Conservation (phyloP, 352 stramenopile genomes). For the Phytophthora podocarpi region DNA sequence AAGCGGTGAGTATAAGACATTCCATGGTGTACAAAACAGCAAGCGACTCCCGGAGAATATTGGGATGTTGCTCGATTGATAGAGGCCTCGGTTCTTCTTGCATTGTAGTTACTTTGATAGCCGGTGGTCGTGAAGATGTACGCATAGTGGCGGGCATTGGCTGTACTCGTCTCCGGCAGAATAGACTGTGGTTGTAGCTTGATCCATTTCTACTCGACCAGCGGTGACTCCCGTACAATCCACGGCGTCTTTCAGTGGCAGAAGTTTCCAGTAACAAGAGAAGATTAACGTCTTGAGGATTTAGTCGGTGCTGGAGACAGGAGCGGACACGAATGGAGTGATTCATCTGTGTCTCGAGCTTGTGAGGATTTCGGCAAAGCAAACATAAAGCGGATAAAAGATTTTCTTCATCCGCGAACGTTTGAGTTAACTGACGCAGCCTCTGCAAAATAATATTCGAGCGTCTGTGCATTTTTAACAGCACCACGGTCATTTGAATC, state of each 20-base stretch:
- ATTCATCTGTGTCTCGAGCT: background rate
- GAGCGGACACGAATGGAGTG: conserved; percentile 2
- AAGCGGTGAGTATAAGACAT: conserved; percentile 41
- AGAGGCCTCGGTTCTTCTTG: too few species aligned
- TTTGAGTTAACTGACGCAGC: background rate
- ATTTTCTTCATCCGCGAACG: background rate
- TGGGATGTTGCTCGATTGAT: too few species aligned
- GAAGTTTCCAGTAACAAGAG: conserved; percentile 11
- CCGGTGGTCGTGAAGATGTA: too few species aligned
- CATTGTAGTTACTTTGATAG: too few species aligned
- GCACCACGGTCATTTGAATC: conserved; percentile 1
- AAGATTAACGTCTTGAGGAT: background rate
- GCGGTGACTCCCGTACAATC: too few species aligned
- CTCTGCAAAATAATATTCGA: background rate
- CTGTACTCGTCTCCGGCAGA: too few species aligned
- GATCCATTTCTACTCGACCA: too few species aligned
- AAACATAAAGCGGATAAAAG: conserved; percentile 4
- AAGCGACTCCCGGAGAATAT: conserved; percentile 18
- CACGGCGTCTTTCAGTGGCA: too few species aligned
- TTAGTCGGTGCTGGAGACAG: conserved; percentile 3
- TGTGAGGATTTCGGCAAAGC: conserved; percentile 5
- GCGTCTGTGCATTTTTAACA: background rate
- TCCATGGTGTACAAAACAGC: conserved; percentile 35
- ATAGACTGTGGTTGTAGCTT: too few species aligned
- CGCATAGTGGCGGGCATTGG: too few species aligned